Evolutionary conservation across 2,329 filamentous ascomycete species (phyloP).

Genomic region (Calonectria ilicicola): DNA sequence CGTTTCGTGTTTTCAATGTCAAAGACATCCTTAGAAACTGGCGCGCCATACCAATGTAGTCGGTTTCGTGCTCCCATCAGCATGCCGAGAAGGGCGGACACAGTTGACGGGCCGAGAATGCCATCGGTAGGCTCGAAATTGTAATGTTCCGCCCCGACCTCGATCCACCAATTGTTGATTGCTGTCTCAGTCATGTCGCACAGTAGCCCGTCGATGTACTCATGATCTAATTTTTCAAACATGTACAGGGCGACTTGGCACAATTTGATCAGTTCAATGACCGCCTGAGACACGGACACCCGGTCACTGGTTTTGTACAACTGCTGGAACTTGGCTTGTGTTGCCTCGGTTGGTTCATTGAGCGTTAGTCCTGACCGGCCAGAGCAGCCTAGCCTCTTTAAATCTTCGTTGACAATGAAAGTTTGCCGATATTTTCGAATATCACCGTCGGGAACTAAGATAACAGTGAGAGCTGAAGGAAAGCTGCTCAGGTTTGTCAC

Average conservation of each 20-base stretch:
- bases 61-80: constrained; percentile 92
- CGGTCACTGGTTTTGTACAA: constrained; percentile 90
- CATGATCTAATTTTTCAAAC: constrained; percentile 87
- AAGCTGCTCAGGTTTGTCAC: constrained; percentile 94
- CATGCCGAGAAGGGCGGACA: constrained; percentile 87
- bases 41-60: constrained; percentile 84
- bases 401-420: constrained; percentile 93
- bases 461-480: constrained; percentile 92
- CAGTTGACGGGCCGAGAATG: constrained; percentile 90
- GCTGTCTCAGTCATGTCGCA: constrained; percentile 94
- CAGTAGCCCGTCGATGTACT: constrained; percentile 91
- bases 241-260: constrained; percentile 90
- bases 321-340: constrained; percentile 90
- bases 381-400: constrained; percentile 93
- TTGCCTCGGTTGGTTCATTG: constrained; percentile 81
- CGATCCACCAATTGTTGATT: constrained; percentile 95
- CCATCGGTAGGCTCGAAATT: constrained; percentile 94
- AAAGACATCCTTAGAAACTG: constrained; percentile 91
- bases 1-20: constrained; percentile 86
- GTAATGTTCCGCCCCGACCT: constrained; percentile 91
- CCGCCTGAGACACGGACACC: constrained; percentile 80
- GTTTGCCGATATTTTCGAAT: constrained; percentile 81
- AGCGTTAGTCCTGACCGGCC: constrained; percentile 89
- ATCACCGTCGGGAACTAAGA: constrained; percentile 88
- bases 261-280: constrained; percentile 89